These are phyloP conservation scores for Globisporangium okanoganense DNA, from an alignment of 352 stramenopile genomes.

Conservation along the genomic window DNA sequence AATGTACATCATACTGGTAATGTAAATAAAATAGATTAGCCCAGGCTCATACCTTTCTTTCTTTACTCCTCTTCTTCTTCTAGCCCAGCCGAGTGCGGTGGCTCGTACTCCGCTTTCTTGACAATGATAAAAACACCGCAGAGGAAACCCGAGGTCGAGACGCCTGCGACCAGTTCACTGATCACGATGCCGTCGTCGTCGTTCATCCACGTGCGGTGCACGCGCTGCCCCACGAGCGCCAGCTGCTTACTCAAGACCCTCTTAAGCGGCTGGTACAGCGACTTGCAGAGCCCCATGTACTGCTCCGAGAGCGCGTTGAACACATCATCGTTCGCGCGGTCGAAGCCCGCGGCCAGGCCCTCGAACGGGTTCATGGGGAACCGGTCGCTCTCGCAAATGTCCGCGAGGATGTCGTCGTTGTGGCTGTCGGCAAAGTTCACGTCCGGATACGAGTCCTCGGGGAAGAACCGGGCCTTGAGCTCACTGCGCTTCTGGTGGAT, in stretches of 20 bases:
- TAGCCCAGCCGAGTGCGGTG: neutral
- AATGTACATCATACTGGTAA: no score
- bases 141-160: constrained; percentile 30
- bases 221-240: constrained; percentile 26
- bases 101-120: constrained; percentile 17
- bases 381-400: constrained; percentile 49
- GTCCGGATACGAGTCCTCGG: constrained; percentile 47
- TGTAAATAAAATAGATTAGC: neutral
- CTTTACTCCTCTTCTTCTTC: neutral
- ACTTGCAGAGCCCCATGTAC: constrained; percentile 29
- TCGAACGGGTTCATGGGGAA: constrained; percentile 44
- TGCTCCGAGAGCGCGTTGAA: constrained; percentile 43
- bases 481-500: constrained; percentile 46
- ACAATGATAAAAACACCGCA: constrained; percentile 39
- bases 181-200: constrained; percentile 26
- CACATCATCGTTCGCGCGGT: constrained; percentile 46
- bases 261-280: constrained; percentile 37
- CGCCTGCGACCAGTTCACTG: constrained; percentile 36
- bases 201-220: constrained; percentile 43
- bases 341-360: constrained; percentile 27
- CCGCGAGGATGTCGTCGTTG: constrained; percentile 41
- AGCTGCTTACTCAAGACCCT: constrained; percentile 17
- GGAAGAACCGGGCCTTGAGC: constrained; percentile 43
- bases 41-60: neutral
- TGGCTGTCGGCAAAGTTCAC: constrained; percentile 41